phyloP scores from a whole-genome alignment of 2,329 filamentous ascomycete genomes.

The Salinomyces thailandicus region DNA sequence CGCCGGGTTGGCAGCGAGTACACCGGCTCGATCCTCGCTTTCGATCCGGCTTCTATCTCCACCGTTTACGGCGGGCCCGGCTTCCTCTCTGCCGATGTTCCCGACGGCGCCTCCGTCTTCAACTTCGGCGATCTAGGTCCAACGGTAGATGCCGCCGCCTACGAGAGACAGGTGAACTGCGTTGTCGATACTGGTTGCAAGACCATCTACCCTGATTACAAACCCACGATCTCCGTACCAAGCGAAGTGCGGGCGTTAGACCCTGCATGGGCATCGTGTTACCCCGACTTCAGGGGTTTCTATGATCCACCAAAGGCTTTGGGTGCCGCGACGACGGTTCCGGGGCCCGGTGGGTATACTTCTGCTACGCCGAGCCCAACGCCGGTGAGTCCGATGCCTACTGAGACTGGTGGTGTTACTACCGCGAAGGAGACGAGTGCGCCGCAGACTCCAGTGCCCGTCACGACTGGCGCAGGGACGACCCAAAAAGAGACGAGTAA shows the following conservation, averaged over 20 bases:
- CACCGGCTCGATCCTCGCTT: neutral
- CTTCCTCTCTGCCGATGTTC: neutral
- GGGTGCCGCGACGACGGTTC: neutral
- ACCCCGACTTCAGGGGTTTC: neutral
- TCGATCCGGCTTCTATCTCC: neutral
- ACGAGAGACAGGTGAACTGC: neutral
- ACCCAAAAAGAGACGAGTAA: neutral
- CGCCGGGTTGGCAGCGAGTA: neutral
- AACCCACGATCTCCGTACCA: neutral
- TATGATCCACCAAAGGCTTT: conserved; percentile 2
- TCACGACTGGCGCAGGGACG: neutral
- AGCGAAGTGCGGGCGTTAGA: neutral
- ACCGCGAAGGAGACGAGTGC: neutral
- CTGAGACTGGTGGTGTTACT: neutral
- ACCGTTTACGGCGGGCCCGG: neutral
- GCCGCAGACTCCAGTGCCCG: neutral
- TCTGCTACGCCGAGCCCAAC: neutral
- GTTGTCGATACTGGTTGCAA: neutral
- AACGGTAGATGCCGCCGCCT: neutral
- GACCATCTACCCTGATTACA: neutral
- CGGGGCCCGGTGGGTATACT: neutral
- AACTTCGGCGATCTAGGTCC: conserved; percentile 1
- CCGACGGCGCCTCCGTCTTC: neutral
- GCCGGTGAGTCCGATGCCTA: neutral
- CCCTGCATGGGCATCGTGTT: neutral